Conservation (phyloP, 1,284 basidiomycete species). For the Ceratobasidium sp. region DNA sequence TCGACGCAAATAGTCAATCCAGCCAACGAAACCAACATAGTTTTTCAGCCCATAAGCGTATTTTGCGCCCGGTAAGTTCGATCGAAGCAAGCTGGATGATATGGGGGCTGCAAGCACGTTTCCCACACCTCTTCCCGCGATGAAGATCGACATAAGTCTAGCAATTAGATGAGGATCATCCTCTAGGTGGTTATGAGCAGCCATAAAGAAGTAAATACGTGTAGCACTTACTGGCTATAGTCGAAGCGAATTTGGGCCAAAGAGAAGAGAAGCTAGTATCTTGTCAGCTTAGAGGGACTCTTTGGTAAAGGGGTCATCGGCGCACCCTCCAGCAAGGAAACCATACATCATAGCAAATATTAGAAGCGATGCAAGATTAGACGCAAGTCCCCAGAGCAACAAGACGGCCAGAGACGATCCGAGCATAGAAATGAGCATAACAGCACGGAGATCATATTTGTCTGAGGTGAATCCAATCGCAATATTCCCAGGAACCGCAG, state of each 20-base stretch:
- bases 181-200: conserved; percentile 28
- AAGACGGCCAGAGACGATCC: conserved; percentile 48
- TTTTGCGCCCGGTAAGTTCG: conserved; percentile 11
- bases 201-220: background rate
- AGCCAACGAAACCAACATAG: conserved; percentile 13
- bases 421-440: conserved; percentile 46
- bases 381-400: conserved; percentile 49
- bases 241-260: conserved; percentile 49
- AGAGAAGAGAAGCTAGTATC: conserved; percentile 46
- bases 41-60: conserved; percentile 43
- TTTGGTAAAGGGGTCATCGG: background rate
- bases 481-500: conserved; percentile 47
- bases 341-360: conserved; percentile 48
- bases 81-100: conserved; percentile 35
- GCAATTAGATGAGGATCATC: conserved; percentile 47
- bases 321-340: conserved; percentile 49
- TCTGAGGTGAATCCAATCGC: conserved; percentile 48
- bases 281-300: background rate
- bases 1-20: background rate
- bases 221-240: conserved; percentile 45
- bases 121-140: conserved; percentile 43
- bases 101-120: conserved; percentile 43
- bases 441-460: conserved; percentile 45
- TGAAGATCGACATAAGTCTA: conserved; percentile 48
- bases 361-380: conserved; percentile 38